A percentile compares a stretch with the other conserved stretches of the same genome.
These are phyloP conservation scores for Coniophora puteana DNA, from an alignment of 1,284 basidiomycete species.

Conservation along the genomic window DNA sequence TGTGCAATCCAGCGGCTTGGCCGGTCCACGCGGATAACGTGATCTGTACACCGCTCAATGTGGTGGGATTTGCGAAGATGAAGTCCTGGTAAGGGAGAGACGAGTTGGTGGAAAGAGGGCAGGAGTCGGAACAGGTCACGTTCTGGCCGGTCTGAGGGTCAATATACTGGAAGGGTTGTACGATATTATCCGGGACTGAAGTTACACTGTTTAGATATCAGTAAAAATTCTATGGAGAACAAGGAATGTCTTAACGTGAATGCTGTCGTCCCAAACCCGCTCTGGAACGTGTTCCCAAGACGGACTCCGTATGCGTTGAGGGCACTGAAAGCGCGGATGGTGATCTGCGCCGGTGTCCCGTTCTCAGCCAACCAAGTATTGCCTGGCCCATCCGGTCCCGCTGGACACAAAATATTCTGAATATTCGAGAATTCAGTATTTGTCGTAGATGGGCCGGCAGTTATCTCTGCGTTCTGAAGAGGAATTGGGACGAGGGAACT, in stretches of 20 bases:
- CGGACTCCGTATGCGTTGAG: constrained; percentile 78
- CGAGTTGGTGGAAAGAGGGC: constrained; percentile 73
- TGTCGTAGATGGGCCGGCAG: constrained; percentile 68
- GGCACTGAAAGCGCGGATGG: constrained; percentile 70
- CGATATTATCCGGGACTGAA: constrained; percentile 85
- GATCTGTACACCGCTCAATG: constrained; percentile 82
- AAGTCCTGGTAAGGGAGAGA: constrained; percentile 87
- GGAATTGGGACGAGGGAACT: constrained; percentile 89
- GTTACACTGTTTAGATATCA: constrained; percentile 51
- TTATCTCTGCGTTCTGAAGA: constrained; percentile 61
- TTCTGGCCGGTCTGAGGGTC: constrained; percentile 76
- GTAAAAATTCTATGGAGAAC: constrained; percentile 2
- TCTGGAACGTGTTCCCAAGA: constrained; percentile 86
- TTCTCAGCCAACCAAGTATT: constrained; percentile 85
- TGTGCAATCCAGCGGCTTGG: constrained; percentile 76
- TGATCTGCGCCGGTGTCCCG: constrained; percentile 67
- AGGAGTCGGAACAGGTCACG: constrained; percentile 64
- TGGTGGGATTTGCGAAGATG: constrained; percentile 60
- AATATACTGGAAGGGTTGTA: constrained; percentile 73
- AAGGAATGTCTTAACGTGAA: constrained; percentile 64
- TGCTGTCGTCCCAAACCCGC: constrained; percentile 75
- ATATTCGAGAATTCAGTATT: constrained; percentile 68
- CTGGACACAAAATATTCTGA: constrained; percentile 79
- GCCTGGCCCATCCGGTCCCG: constrained; percentile 72
- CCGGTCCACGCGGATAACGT: constrained; percentile 79